Conservation (phyloP, 805 yeast genomes). For the Kazachstania kunashirensis region DNA sequence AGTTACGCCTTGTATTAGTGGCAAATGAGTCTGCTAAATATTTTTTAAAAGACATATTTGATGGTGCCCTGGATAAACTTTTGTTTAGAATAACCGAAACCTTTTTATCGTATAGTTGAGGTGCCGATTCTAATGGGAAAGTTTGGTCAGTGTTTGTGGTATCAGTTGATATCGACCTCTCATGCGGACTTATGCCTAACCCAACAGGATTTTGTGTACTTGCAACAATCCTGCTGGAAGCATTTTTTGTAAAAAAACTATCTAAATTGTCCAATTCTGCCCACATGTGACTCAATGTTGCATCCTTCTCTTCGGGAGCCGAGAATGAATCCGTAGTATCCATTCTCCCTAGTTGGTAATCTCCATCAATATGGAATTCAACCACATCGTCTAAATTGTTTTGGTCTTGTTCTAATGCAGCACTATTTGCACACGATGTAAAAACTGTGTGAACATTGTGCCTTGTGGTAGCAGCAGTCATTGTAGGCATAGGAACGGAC, state of each 20-base stretch:
- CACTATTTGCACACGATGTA: constrained; percentile 55
- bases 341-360: constrained; percentile 20
- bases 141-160: constrained; percentile 44
- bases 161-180: constrained; percentile 44
- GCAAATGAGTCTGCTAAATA: constrained; percentile 61
- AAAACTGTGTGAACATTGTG: constrained; percentile 94
- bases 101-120: constrained; percentile 69
- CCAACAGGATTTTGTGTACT: constrained; percentile 6
- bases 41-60: constrained; percentile 69
- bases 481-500: constrained; percentile 94
- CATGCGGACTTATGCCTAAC: constrained; percentile 25
- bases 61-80: constrained; percentile 62
- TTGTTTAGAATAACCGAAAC: constrained; percentile 66
- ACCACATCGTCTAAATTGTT: constrained; percentile 21
- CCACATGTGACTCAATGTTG: constrained; percentile 81
- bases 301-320: constrained; percentile 52
- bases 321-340: constrained; percentile 23
- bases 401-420: constrained; percentile 12
- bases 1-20: constrained; percentile 18
- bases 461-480: constrained; percentile 78
- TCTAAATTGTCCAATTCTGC: constrained; percentile 85
- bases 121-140: constrained; percentile 58
- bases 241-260: constrained; percentile 63
- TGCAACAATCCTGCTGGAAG: constrained; percentile 2
- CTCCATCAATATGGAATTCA: constrained; percentile 29